Evolutionary conservation across 202 grass and related monocot genomes (phyloP).

Genomic region (Digitaria exilis): DNA sequence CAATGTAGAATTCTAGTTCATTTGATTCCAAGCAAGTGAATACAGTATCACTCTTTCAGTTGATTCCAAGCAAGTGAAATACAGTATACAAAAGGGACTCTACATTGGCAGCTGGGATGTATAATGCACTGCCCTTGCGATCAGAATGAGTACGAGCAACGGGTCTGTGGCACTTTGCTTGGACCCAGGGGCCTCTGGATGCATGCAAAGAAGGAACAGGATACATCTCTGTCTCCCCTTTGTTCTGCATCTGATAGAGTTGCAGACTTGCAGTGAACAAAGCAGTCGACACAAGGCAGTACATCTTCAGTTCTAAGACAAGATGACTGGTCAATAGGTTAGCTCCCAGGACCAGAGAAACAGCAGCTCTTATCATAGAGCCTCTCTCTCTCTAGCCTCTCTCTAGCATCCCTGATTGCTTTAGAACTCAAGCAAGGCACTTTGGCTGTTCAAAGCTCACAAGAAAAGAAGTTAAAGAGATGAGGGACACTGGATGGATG

Average conservation of each 20-base stretch:
- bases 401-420: slow-evolving; percentile 26
- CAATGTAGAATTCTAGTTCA: not conserved
- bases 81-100: not conserved
- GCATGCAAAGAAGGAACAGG: slow-evolving; percentile 33
- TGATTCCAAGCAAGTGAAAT: not conserved
- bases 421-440: slow-evolving; percentile 46
- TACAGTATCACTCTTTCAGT: not conserved
- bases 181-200: slow-evolving; percentile 22
- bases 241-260: slow-evolving; percentile 35
- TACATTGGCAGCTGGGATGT: not conserved
- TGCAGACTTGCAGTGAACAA: slow-evolving; percentile 24
- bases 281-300: slow-evolving; percentile 37
- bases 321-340: slow-evolving; percentile 44
- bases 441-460: slow-evolving; percentile 57
- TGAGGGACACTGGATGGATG: slow-evolving; percentile 13
- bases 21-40: not conserved
- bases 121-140: slow-evolving; percentile 1
- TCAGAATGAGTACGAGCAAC: slow-evolving; percentile 19
- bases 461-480: slow-evolving; percentile 63
- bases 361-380: slow-evolving; percentile 9
- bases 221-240: slow-evolving; percentile 40
- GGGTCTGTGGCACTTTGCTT: slow-evolving; percentile 26
- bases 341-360: slow-evolving; percentile 32
- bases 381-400: not conserved
- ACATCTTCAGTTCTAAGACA: slow-evolving; percentile 29